Evolutionary conservation across 1,284 basidiomycete genomes (phyloP), one percentile per base, ranked within the genome.

Genomic region (Ustilago nuda): DNA sequence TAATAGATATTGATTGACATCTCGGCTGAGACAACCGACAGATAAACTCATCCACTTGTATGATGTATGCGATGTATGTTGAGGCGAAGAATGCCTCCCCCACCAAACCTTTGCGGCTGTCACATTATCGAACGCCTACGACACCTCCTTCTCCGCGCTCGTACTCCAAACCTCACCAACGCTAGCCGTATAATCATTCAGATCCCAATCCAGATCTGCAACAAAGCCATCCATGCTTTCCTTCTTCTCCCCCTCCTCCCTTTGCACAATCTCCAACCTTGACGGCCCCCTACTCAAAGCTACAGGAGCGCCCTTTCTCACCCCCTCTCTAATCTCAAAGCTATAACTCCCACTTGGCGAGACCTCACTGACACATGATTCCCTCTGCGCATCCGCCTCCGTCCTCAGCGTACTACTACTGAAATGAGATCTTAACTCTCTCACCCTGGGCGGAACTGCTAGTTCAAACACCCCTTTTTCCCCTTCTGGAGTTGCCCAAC

Each of bases 321-420:
- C 61, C 23, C 59, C 68, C 33, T 76, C 68, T 17, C 56, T 64
- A 52, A 76, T 76, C 59, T 76, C 73, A 33, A 71, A 76, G 27
- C 62, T 71, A 48, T 61, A 76, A 23, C 68, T 72, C 0, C 68
- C 73, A n/a, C 61, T 33, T 0, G 68, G 68, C 32, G 67, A 70
- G 2, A 32, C 43, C 8, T 36, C 43, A 8, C 56, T 69, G 13
- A 53, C 61, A 32, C 33, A 54, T 11, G 41, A 46, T 36, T 52
- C 62, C 15, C n/a, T 17, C 8, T 51, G 32, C 1, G 6, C 43
- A 35, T 5, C 45, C 11, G 48, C 46, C 2, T 58, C 50, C 3
- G 61, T 56, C 3, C 48, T 30, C 13, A 66, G 39, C 1, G 56
- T 69, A 33, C 56, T 65, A 23, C 30, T 58, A 41, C 72, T 71